phyloP scores from a whole-genome alignment of 345 rosid species.

The Corchorus capsularis region DNA sequence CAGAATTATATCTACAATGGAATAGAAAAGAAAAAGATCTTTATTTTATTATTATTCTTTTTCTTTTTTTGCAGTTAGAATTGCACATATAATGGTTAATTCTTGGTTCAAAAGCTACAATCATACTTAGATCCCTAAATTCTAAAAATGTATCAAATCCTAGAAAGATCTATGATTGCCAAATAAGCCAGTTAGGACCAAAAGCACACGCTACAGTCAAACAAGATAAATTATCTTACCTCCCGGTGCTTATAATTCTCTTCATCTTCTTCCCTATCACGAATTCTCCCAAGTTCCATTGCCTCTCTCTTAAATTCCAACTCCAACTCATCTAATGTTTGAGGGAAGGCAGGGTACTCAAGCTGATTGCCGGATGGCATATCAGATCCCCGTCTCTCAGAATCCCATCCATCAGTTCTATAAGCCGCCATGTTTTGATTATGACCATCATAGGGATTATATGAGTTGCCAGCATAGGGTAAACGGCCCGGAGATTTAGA shows the following conservation, averaged over 20 bases:
- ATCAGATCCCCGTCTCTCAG: slow-evolving; percentile 65
- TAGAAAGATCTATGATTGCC: slow-evolving; percentile 1
- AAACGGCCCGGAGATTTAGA: slow-evolving; percentile 84
- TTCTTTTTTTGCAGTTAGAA: background rate
- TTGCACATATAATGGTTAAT: background rate
- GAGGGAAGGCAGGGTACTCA: slow-evolving; percentile 66
- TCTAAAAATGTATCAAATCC: background rate
- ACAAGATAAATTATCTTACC: slow-evolving; percentile 54
- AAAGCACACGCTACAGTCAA: slow-evolving; percentile 14
- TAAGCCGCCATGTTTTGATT: slow-evolving; percentile 56
- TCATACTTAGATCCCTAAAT: background rate
- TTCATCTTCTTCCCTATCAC: slow-evolving; percentile 90
- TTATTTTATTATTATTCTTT: background rate
- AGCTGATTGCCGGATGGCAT: slow-evolving; percentile 63
- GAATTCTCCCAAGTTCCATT: slow-evolving; percentile 71
- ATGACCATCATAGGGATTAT: slow-evolving; percentile 71
- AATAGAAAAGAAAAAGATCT: background rate
- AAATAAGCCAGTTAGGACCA: slow-evolving; percentile 16
- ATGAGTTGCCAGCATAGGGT: slow-evolving; percentile 67
- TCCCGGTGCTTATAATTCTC: slow-evolving; percentile 94
- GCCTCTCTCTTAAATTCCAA: slow-evolving; percentile 77
- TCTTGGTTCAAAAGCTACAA: background rate
- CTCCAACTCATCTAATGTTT: slow-evolving; percentile 80
- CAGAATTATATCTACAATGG: background rate
- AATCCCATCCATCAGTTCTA: slow-evolving; percentile 76